Conservation (phyloP, 2,329 filamentous ascomycete genomes). For the Penicillium sp. region DNA sequence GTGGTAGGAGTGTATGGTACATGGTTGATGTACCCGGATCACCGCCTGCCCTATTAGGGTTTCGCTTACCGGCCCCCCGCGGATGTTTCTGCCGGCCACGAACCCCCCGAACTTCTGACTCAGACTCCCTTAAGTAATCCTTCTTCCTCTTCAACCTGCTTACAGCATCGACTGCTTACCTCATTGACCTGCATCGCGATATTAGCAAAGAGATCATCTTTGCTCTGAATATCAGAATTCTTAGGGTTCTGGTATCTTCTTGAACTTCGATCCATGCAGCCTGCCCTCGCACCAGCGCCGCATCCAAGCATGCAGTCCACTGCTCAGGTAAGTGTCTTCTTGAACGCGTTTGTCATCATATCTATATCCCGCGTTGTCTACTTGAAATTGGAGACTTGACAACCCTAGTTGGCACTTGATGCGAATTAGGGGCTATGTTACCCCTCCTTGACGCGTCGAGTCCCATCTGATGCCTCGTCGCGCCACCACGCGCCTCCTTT, state of each 20-base stretch:
- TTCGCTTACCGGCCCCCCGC: constrained; percentile 8
- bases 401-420: neutral
- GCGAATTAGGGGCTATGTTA: neutral
- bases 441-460: constrained; percentile 16
- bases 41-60: neutral
- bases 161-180: constrained; percentile 36
- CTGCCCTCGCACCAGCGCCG: constrained; percentile 50
- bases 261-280: constrained; percentile 41
- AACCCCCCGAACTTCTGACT: constrained; percentile 9
- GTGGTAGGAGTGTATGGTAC: neutral
- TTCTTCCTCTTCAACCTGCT: constrained; percentile 27
- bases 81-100: constrained; percentile 3
- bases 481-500: neutral
- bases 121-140: constrained; percentile 25
- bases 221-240: constrained; percentile 8
- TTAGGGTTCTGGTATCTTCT: constrained; percentile 1
- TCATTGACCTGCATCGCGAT: constrained; percentile 24
- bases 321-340: constrained; percentile 56
- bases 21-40: neutral
- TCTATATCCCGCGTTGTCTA: constrained; percentile 14
- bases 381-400: neutral
- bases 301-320: constrained; percentile 50
- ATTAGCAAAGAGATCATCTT: constrained; percentile 14
- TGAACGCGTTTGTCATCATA: constrained; percentile 41
- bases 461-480: neutral